Base-by-base conservation (phyloP, 2,329 filamentous ascomycete species). In the Epichloe sp. region DNA sequence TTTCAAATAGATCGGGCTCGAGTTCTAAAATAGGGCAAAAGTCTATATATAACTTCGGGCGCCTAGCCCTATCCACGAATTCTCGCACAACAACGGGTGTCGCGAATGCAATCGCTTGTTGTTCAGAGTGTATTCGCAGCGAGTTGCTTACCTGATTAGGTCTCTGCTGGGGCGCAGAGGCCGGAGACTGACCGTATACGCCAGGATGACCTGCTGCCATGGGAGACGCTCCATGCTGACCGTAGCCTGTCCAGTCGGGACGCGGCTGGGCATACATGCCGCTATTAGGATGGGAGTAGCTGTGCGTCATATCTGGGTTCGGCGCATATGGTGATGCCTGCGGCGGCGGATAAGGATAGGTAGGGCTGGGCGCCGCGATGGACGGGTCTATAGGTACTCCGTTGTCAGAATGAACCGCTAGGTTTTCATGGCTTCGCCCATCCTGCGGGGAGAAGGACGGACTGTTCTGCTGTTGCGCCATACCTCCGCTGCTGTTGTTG, bases 381-480 rank as follows among this genome's bases (percentile, higher is more conserved):
- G 89, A 94, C 65, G 90, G 89, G 94, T 96, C 91, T 96, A 95
- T 90, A 85, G 88, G 88, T 77, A 94, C 82, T 83, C 88, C 85
- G 80, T 79, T 80, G 88, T 95, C 87, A 95, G 90, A 94, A 73
- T 88, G 90, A 74, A 84, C 79, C 78, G 81, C 77, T 69, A 79
- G 76, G 74, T 80, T 78, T 75, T 83, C 84, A 83, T 86, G 82
- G 79, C 77, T 84, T 74, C 78, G 76, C 66, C 71, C 86, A 88
- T 89, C 86, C 79, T 83, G 79, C 76, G 87, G 76, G 82, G 85
- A 79, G 78, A 88, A 80, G 74, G 88, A 95, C 89, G 88, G 87
- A 95, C 90, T 95, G 85, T 88, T 88, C 85, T 88, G 73, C 74
- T 77, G 82, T 88, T 95, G 89, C 82, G 90, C 88, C 90, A 96